Evolutionary conservation across 495 filamentous ascomycete genomes (phyloP), one percentile per base, ranked within the genome.

Genomic region (Entonaema liquescens): DNA sequence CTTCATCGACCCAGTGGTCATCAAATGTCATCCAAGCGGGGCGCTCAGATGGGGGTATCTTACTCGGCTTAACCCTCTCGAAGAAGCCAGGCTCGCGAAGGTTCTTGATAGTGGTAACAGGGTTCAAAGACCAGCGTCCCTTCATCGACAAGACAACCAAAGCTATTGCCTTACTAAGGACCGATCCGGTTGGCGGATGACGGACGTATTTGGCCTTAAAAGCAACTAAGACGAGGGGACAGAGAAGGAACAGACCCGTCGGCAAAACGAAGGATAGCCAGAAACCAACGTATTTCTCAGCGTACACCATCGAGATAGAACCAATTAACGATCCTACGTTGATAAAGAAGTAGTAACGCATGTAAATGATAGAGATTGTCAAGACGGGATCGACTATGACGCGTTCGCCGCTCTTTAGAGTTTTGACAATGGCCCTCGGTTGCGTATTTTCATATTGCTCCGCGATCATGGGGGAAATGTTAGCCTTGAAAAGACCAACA

Each of bases 221-320:
- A 63, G 83, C 74, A 62, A 82, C 84, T 66, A 94, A 79, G n/a
- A 93, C 86, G 0, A 83, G n/a, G 0, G 90, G 90, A 66, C 87
- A 90, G 63, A 88, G 59, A 60, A 83, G 81, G 75, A 92, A 81
- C 29, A 86, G 67, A 55, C 82, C 68, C 1, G 89, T 91, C 6
- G 90, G 89, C 15, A 92, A 81, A 5, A 85, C 79, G 72, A 78
- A 92, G 0, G 89, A 82, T n/a, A 93, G 83, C 83, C 87, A 94
- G 81, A 92, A 94, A 21, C 91, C 91, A 61, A 93, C 88, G 59
- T 91, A 92, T 64, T 90, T 86, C 79, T 92, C 90, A 6, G 87
- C 86, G 72, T 91, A 91, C 28, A 87, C 86, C 88, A 90, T 83
- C 17, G 71, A 53, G 26, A 85, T 77, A 42, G 80, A 79, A 3